Conservation (phyloP, 2,329 filamentous ascomycete species). For the Neopestalotiopsis sp. region DNA sequence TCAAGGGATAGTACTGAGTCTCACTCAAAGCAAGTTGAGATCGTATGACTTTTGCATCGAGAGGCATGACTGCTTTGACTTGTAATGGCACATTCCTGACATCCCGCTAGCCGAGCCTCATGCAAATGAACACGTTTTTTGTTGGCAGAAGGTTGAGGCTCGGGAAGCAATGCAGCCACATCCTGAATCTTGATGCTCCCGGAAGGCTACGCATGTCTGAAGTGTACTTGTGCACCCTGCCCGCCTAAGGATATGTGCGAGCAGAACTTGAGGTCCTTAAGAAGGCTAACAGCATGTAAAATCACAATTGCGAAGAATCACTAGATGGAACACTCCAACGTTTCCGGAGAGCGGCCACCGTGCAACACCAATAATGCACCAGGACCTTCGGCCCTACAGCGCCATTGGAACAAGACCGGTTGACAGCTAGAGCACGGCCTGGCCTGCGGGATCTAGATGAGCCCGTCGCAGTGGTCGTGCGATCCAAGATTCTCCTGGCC, state of each 20-base stretch:
- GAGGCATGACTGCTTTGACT: neutral
- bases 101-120: neutral
- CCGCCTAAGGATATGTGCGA: neutral
- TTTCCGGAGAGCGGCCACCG: neutral
- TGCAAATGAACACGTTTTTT: neutral
- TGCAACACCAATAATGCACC: neutral
- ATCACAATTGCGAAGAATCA: neutral
- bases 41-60: neutral
- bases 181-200: neutral
- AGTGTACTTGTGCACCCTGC: neutral
- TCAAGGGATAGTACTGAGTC: neutral
- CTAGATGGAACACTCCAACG: neutral
- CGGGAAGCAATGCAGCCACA: constrained; percentile 1
- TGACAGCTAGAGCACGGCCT: constrained; percentile 4
- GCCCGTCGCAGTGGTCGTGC: neutral
- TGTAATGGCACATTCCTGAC: neutral
- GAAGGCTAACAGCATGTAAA: neutral
- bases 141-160: neutral
- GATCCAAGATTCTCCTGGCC: neutral
- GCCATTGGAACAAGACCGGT: constrained; percentile 1
- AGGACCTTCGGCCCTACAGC: neutral
- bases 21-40: neutral
- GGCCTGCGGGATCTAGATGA: constrained; percentile 4
- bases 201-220: neutral
- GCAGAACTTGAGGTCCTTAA: neutral